phyloP scores from a whole-genome alignment of 2,329 filamentous ascomycete genomes.

The Stagonosporopsis vannaccii region DNA sequence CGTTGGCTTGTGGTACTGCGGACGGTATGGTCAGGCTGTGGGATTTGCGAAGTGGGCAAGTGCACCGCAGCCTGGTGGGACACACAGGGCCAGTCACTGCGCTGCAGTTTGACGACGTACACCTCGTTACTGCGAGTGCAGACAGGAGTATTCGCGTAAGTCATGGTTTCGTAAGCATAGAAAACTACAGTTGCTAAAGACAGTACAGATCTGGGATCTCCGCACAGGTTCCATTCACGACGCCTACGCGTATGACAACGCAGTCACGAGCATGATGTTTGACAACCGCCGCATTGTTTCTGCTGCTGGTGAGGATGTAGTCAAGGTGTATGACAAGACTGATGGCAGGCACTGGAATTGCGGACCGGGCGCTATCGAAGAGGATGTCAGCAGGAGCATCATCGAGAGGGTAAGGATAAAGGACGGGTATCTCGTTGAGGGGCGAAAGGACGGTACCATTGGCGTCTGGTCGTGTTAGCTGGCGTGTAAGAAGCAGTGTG shows the following conservation, averaged over 20 bases:
- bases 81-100: slow-evolving; percentile 95
- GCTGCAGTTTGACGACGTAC: slow-evolving; percentile 94
- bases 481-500: slow-evolving; percentile 14
- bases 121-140: slow-evolving; percentile 89
- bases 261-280: slow-evolving; percentile 97
- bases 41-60: slow-evolving; percentile 95
- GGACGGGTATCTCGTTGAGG: slow-evolving; percentile 93
- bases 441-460: slow-evolving; percentile 83
- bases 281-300: slow-evolving; percentile 87
- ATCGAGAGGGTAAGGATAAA: slow-evolving; percentile 89
- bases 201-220: slow-evolving; percentile 92
- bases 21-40: slow-evolving; percentile 97
- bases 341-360: slow-evolving; percentile 97
- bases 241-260: slow-evolving; percentile 92
- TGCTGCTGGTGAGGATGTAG: slow-evolving; percentile 89
- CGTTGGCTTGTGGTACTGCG: slow-evolving; percentile 92
- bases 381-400: slow-evolving; percentile 61
- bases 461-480: slow-evolving; percentile 75
- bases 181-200: slow-evolving; percentile 25
- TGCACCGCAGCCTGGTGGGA: slow-evolving; percentile 93
- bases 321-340: slow-evolving; percentile 98
- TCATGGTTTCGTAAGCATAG: slow-evolving; percentile 24
- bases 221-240: slow-evolving; percentile 95
- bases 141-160: slow-evolving; percentile 94
- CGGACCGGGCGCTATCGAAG: slow-evolving; percentile 78